phyloP scores from a whole-genome alignment of 345 rosid species.

The Anacardium occidentale region DNA sequence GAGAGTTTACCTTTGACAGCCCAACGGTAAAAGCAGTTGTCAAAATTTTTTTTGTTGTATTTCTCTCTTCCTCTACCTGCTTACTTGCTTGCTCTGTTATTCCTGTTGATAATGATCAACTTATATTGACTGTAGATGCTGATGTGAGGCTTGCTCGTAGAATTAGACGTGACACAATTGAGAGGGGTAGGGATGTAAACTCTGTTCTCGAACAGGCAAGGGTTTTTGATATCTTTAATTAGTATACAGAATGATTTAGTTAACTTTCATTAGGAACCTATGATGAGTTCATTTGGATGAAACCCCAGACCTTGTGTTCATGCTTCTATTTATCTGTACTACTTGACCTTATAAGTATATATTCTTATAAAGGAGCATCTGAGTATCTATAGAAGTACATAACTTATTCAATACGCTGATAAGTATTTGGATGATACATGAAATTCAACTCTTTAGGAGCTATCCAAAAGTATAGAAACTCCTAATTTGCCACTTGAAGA shows the following conservation, averaged over 20 bases:
- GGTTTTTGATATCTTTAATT: slow-evolving; percentile 3
- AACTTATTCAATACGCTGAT: too few relatives aligned
- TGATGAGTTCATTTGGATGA: not conserved
- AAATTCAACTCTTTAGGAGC: too few relatives aligned
- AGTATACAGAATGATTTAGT: not conserved
- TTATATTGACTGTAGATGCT: slow-evolving; percentile 57
- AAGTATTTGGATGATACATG: not conserved
- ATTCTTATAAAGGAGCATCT: too few relatives aligned
- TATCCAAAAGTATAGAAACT: not conserved
- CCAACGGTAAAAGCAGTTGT: not conserved
- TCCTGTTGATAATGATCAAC: too few relatives aligned
- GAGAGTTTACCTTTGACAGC: slow-evolving; percentile 7
- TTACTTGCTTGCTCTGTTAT: slow-evolving; percentile 1
- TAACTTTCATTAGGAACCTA: not conserved
- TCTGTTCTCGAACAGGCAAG: slow-evolving; percentile 98
- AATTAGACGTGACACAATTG: slow-evolving; percentile 93
- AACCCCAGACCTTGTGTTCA: not conserved
- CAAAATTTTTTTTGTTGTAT: not conserved
- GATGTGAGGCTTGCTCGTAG: slow-evolving; percentile 99
- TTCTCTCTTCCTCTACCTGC: not conserved
- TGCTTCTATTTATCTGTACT: not conserved
- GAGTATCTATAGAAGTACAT: too few relatives aligned
- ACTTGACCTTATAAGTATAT: not conserved
- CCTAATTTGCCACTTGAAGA: not conserved
- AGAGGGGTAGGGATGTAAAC: slow-evolving; percentile 90